Base-by-base conservation (phyloP, 495 filamentous ascomycete genomes). In the Melanomma pulvis-pyrius region DNA sequence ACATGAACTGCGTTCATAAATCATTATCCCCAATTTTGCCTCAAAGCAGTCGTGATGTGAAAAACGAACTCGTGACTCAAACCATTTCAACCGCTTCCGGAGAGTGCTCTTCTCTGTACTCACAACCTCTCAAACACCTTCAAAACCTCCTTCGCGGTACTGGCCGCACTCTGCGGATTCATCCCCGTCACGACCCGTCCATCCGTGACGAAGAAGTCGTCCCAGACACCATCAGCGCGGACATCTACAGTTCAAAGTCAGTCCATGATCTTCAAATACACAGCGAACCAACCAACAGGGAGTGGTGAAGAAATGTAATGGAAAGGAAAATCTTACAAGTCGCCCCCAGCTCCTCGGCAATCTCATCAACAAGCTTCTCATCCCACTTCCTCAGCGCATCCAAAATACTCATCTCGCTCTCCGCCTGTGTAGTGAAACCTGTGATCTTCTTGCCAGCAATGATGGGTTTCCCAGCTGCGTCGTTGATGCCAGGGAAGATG, bases 341-440 rank as follows among this genome's bases (percentile, higher is more conserved):
- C 13, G 79, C 79, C 24, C 78, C 79, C 48, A 75, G 60, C 0
- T 71, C 52, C 28, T 57, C 55, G 1, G 78, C 75, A 48, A 66
- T 8, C 19, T 74, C 76, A 55, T 83, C 81, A 30, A 81, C 71
- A 44, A 77, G 68, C 59, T 77, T 77, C 26, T 67, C 58, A 30
- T 73, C 70, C 78, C 77, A 80, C 34, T 57, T 62, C 54, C 67
- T 62, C 50, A 82, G 51, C 28, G 73, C 74, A 51, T 68, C 69
- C 67, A 76, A 70, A 15, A 81, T 68, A 5, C 69, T 67, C 78
- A 79, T 77, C 8, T 68, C 75, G 12, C 74, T 68, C 68, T 82
- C 80, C 0, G 69, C 80, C 61, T 82, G 67, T 2, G 70, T 79
- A 1, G 78, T 81, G 47, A 82, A 82, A 13, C 80, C 80, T 26